These are phyloP conservation scores for Candolleomyces efflorescens DNA, from an alignment of 768 basidiomycete genomes.

Conservation along the genomic window DNA sequence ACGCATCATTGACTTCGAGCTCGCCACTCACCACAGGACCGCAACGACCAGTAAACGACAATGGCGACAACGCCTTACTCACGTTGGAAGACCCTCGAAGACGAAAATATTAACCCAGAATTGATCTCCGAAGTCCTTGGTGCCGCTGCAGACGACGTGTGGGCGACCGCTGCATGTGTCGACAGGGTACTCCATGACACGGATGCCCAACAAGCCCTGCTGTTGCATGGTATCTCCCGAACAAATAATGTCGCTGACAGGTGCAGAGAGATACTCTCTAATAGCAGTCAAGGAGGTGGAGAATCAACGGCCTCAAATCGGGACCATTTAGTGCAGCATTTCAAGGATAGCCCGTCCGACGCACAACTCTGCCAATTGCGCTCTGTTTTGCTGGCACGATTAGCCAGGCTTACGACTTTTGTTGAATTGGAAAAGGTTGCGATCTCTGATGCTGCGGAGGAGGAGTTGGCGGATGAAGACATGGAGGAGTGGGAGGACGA, in stretches of 20 bases:
- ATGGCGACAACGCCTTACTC: slow-evolving; percentile 31
- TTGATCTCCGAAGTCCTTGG: slow-evolving; percentile 44
- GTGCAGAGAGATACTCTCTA: slow-evolving; percentile 33
- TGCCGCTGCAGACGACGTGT: slow-evolving; percentile 60
- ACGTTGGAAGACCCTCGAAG: slow-evolving; percentile 53
- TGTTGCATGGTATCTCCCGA: slow-evolving; percentile 61
- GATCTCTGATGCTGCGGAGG: slow-evolving; percentile 19
- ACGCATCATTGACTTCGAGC: slow-evolving; percentile 9
- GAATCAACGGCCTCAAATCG: slow-evolving; percentile 4
- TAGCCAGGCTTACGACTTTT: slow-evolving; percentile 72
- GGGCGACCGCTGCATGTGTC: slow-evolving; percentile 71
- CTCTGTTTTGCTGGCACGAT: slow-evolving; percentile 57
- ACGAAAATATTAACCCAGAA: slow-evolving; percentile 54
- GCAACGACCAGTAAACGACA: slow-evolving; percentile 19
- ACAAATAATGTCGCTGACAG: slow-evolving; percentile 46
- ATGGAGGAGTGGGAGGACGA: slow-evolving; percentile 75
- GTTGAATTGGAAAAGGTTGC: slow-evolving; percentile 50
- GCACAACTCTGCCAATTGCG: slow-evolving; percentile 65
- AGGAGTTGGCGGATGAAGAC: slow-evolving; percentile 35
- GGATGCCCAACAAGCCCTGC: slow-evolving; percentile 49
- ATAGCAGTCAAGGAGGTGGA: slow-evolving; percentile 9
- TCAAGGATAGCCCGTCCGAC: slow-evolving; percentile 52
- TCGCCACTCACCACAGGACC: slow-evolving; percentile 4
- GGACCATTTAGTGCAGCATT: slow-evolving; percentile 45
- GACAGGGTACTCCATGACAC: slow-evolving; percentile 64